Evolutionary conservation across 2,329 filamentous ascomycete species (phyloP), one percentile per base, ranked within the genome.

Genomic region (Bipolaris oryzae): DNA sequence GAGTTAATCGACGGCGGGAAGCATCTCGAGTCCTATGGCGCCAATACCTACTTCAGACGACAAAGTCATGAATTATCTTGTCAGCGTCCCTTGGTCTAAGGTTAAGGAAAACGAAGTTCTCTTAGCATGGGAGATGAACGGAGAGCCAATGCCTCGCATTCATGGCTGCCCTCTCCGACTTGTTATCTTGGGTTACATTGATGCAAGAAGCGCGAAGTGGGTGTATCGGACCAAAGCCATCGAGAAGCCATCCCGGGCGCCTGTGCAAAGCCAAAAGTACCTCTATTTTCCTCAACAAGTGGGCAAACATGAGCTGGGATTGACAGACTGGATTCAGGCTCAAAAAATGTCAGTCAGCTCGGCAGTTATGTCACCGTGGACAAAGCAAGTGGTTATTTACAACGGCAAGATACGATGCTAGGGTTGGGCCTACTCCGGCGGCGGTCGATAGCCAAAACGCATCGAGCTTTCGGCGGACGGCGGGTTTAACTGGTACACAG

Each of bases 41-140:
- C 86, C 0, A 89, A 91, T 54, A 89, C 87, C 0, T 91, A 91
- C 67, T 88, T 91, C 78, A 91, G 84, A 86, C 47, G 80, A 82
- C n/a, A 76, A 88, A 43, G 80, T 83, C 0, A 84, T 84, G 76
- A 91, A 91, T 72, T 91, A 90, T 64, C 78, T 84, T 18, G 86
- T 90, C 46, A 85, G 81, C 15, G 85, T 90, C 0, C 88, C 89
- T 0, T 87, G 82, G 78, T 81, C 82, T 5, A 91, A 90, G 72
- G 87, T 89, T 44, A 87, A 86, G 62, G 76, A 80, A 7, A 83
- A 88, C 60, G 86, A 90, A 66, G 88, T 90, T 0, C 77, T 90
- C 48, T 78, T 90, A 0, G 85, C 84, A 0, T 90, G 87, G 86
- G 85, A 89, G 66, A 90, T 90, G 88, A 90, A 90, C 61, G 87